Base-by-base conservation (phyloP, 306 rosid genomes). In the Inga leiocalycina region DNA sequence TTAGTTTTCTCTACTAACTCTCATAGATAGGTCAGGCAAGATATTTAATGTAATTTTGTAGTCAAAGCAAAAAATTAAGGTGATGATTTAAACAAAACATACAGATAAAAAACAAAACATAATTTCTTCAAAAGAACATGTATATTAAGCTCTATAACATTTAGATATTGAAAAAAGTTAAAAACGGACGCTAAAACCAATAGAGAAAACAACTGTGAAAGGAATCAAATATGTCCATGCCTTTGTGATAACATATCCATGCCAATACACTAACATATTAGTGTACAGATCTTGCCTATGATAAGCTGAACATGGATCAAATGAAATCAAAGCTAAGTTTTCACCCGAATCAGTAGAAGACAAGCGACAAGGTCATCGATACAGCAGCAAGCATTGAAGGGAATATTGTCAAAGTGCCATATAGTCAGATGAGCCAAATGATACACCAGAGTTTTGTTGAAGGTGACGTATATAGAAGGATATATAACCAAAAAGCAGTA, bases 351-450 rank as follows among this genome's bases (percentile, higher is more conserved):
- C 79, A 30, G 41, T 30, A 75, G 80, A 48, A 12, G 80, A 61
- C 30, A 39, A 39, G 39, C 32, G 8, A 61, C 72, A 27, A 45
- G 44, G 4, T 27, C 27, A 62, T 49, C 20, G 14, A 65, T 43
- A 46, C 52, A 46, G 5, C 52, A 46, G 5, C 81, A 65, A 13
- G 65, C 20, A 24, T 15, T 11, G 62, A 66, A 19, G 65, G 56
- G 41, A 34, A 57, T n/a, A 48, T 11, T 48, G 39, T n/a, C 12
- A 22, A 59, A 22, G 41, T 17, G 37, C 56, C 71, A 59, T 12
- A 61, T 39, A 14, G 71, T 39, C 71, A 59, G 22, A 30, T 43
- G 32, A 59, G 61, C 71, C 80, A 77, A 62, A 77, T 62, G 71
- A 77, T 77, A 61, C 30, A 51, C 27, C 56, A 61, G 24, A 76